Base-by-base conservation (phyloP, 2,329 filamentous ascomycete species). In the Calonectria crousiana region DNA sequence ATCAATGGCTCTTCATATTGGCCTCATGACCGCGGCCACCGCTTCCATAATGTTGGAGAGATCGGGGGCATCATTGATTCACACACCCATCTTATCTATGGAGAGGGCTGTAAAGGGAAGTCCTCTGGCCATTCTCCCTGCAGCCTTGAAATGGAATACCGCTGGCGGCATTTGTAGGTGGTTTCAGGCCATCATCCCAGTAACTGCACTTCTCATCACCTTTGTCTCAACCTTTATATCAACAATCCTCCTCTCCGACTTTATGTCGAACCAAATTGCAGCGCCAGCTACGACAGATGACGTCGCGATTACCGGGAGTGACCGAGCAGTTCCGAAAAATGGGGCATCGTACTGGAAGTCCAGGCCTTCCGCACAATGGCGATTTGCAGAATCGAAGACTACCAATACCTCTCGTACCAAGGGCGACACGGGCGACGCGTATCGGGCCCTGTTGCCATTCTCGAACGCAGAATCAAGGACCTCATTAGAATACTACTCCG, bases 321-420 rank as follows among this genome's bases (percentile, higher is more conserved):
- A n/a, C 23, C 0, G 38, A 58, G 2, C 49, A 41, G 2, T 52
- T 18, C 70, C 67, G 18, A 47, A 4, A 8, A 47, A 47, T 11
- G 66, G 70, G 13, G 72, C 73, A 18, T 69, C 75, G 0, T 76
- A 73, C 16, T 75, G 73, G 74, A 75, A 71, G 6, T 75, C 74
- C 13, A 41, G 67, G 18, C 74, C 74, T 1, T 47, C 72, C 6
- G 69, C 74, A 0, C 70, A 75, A 44, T 76, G 74, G 74, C 67
- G 74, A 2, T 76, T 76, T 32, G 73, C 73, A 8, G 74, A 76
- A 32, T 30, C 20, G 1, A 47, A 32, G 41, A 5, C 30, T 18
- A 0, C 2, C 14, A 32, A 47, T 10, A 47, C 10, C 28, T 13
- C 26, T 60, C 6, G 6, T 2, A n/a, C 41, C 3, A 9, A 28